Evolutionary conservation across 768 basidiomycete species (phyloP), one percentile per base, ranked within the genome.

Genomic region (Mycena crocata): DNA sequence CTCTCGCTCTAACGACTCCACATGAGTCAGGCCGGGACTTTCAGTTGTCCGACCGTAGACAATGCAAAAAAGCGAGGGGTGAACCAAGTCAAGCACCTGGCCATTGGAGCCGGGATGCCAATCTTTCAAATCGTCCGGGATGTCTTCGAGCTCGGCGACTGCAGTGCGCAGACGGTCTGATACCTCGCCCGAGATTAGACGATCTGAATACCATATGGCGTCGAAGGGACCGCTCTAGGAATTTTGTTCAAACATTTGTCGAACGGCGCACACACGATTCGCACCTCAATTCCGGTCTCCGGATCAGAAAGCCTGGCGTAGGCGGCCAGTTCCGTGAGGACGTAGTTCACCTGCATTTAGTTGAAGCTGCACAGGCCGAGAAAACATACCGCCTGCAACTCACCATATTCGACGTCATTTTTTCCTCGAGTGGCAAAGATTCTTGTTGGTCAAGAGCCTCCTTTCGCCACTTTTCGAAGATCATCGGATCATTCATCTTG

Each of bases 91-190:
- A 42, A 83, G 79, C 0, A 85, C 84, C 52, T 79, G 79, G 7
- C 76, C 71, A 64, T 84, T 75, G 1, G 82, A 82, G 3, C 78
- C 75, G 7, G 84, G 84, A 66, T 85, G 84, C 84, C 84, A 86
- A 69, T 86, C 84, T 42, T 78, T 80, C 56, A 75, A 30, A 0
- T 72, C 72, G 6, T 77, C 79, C 0, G 80, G 77, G 7, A 82
- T 74, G 48, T 76, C 67, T 64, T 86, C 82, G 35, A 85, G 80
- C 8, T 57, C 28, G 7, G 45, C 58, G n/a, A 76, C 71, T 19
- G 71, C 78, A 7, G 67, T 40, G 15, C 76, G 69, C 12, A 83
- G 72, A 31, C 54, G 65, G 9, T 64, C 46, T 23, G 70, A 72
- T 24, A 80, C 48, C 12, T 73, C 60, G 3, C 30, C 23, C 1